Evolutionary conservation across 495 filamentous ascomycete species (phyloP), one percentile per base, ranked within the genome.

Genomic region (Hypoxylon intermedium): DNA sequence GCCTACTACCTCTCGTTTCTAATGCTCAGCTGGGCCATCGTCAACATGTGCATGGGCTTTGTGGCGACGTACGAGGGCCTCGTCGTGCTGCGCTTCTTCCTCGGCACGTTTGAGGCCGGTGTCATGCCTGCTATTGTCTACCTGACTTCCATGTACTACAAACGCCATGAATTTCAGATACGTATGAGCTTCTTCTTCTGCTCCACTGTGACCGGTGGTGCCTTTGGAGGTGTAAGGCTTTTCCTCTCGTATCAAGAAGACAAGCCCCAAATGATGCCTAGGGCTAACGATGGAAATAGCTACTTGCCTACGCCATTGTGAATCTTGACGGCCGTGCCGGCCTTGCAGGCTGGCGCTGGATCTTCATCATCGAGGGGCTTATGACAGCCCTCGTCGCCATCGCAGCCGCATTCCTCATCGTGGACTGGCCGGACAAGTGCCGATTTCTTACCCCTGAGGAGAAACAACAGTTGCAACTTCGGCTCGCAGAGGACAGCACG

Each of bases 91-190:
- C 81, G 87, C 3, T 77, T 85, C 31, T 65, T 89, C 2, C 68
- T 89, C 18, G 86, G 86, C 9, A 38, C 81, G 0, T 82, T 86
- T 53, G 86, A 89, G 60, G 76, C 83, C 41, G 82, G 84, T 1
- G 74, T 87, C 23, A 68, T 84, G 33, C 84, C 83, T 6, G 84
- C 80, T 68, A 72, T 77, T 16, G 70, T 75, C 16, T 86, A 85
- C 59, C 58, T 85, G 31, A 82, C 84, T 16, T 79, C 79, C 7
- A 83, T 83, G 78, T 89, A 84, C 53, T 90, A 89, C 65, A 80
- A 77, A 18, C 79, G 85, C 20, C 75, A 82, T 53, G 85, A 91
- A 63, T 73, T 85, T 36, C 84, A 84, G 67, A 75, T 80, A 68
- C 77, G 86, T 46, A 72, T 85, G 47, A 83, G 78, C 45, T 61